phyloP scores from a whole-genome alignment of 1,139 yeast genomes.

The Blastobotrys raffinosifermentans region DNA sequence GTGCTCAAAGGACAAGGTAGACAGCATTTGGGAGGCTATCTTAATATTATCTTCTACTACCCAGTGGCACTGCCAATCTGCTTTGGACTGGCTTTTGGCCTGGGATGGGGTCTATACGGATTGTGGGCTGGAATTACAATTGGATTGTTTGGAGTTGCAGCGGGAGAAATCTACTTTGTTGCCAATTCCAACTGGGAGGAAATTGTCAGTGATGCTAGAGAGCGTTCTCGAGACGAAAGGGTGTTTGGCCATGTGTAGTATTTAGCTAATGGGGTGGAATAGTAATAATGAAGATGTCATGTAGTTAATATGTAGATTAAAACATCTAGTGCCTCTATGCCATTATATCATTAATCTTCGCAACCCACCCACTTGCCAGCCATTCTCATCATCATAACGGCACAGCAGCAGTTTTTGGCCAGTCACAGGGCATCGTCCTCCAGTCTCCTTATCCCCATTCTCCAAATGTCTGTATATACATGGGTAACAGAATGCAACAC shows the following conservation, averaged over 20 bases:
- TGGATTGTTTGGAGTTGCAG: slow-evolving; percentile 67
- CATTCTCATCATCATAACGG: slow-evolving; percentile 48
- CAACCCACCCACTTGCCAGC: slow-evolving; percentile 73
- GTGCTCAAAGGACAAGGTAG: slow-evolving; percentile 81
- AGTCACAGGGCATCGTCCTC: slow-evolving; percentile 84
- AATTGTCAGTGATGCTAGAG: slow-evolving; percentile 42
- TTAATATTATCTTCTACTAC: slow-evolving; percentile 73
- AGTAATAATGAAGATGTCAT: too few relatives aligned
- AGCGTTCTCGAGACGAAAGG: slow-evolving; percentile 19
- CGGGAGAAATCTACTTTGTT: slow-evolving; percentile 50
- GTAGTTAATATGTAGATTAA: background rate
- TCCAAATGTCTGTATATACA: slow-evolving; percentile 69
- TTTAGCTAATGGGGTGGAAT: background rate
- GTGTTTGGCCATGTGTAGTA: slow-evolving; percentile 9
- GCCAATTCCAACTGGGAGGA: slow-evolving; percentile 50
- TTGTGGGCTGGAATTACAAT: slow-evolving; percentile 85
- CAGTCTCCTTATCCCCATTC: slow-evolving; percentile 39
- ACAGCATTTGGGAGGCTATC: slow-evolving; percentile 75
- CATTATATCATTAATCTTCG: slow-evolving; percentile 50
- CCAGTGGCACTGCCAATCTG: slow-evolving; percentile 66
- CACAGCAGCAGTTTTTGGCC: slow-evolving; percentile 71
- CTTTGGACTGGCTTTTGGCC: slow-evolving; percentile 51
- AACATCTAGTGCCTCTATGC: background rate
- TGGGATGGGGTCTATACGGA: slow-evolving; percentile 54
- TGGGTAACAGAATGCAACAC: slow-evolving; percentile 82